Base-by-base conservation (phyloP, 1,139 yeast genomes). In the Kodamaea sp. region DNA sequence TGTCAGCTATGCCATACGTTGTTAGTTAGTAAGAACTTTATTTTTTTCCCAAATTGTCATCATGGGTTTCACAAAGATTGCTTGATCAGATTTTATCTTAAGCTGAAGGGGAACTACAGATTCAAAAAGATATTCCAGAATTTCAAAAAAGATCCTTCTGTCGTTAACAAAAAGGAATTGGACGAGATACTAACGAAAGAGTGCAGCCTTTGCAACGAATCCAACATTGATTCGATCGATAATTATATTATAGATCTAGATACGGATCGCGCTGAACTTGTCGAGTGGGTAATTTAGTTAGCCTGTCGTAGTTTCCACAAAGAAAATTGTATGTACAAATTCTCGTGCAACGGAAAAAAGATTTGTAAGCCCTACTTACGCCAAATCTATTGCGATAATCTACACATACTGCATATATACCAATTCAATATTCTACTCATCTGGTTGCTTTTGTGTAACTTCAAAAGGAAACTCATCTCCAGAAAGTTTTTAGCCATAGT, bases 1-100 rank as follows among this genome's bases (percentile, higher is more conserved):
- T 92, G 99, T 61, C 70, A 75, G 28, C 47, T 78, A 4, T 94
- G 98, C 59, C 62, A 70, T 12, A 73, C 73, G 45, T 73, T 94
- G 5, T 63, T 92, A 29, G 74, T 88, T 3, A 75, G 81, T 4
- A 76, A 90, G 38, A 82, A 83, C 49, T 90, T 89, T 51, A 72
- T 84, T 32, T 79, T 83, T 8, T 92, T 89, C 53, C 96, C 97
- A 0, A 70, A 66, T 38, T 92, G 98, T 53, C 84, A 78, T 41
- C 98, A 92, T 59, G 80, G 87, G 6, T 85, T 86, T 63, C 98
- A 94, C 55, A 82, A 83, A 37, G 96, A 89, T 51, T 94, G 98
- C 60, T 60, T 89, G 18, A 75, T 85, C 4, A 75, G 78, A 38
- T 64, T 64, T 24, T 74, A 83, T 26, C 56, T 83, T 35, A 68